Percentiles rank a stretch among this genome's conserved stretches.
Conservation (phyloP, 176 grass and related monocot genomes). For the Carex kokanica region DNA sequence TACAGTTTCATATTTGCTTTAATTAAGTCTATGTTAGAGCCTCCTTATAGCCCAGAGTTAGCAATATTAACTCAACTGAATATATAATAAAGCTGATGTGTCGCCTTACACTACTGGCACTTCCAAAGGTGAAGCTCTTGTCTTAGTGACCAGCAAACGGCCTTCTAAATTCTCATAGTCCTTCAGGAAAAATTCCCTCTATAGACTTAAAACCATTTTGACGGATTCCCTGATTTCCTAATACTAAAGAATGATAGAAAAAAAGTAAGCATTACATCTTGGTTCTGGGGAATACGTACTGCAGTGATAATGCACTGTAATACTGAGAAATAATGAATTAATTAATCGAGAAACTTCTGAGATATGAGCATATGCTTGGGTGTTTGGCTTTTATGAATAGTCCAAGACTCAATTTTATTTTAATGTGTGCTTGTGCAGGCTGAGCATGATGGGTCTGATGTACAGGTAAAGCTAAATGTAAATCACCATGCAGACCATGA, state of each 20-base stretch:
- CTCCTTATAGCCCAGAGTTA: neutral
- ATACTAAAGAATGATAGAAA: neutral
- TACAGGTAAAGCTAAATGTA: constrained; percentile 71
- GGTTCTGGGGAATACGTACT: neutral
- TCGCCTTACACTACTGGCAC: too few relatives aligned
- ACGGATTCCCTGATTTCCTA: too few relatives aligned
- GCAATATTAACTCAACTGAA: neutral
- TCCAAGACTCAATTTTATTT: neutral
- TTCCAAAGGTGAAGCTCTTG: too few relatives aligned
- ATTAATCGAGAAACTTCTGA: neutral
- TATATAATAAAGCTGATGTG: too few relatives aligned
- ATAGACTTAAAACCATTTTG: too few relatives aligned
- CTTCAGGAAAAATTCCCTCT: too few relatives aligned
- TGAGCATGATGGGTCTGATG: constrained; percentile 93
- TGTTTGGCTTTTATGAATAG: neutral
- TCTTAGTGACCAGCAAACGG: too few relatives aligned
- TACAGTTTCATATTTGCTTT: neutral
- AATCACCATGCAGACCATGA: constrained; percentile 48
- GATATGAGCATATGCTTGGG: neutral
- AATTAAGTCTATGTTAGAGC: neutral
- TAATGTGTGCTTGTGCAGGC: constrained; percentile 44
- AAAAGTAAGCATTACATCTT: neutral
- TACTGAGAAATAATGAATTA: neutral
- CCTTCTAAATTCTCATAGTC: too few relatives aligned
- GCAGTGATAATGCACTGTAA: neutral